Evolutionary conservation across 2,329 filamentous ascomycete species (phyloP).

Genomic region (Didymella pinodella): DNA sequence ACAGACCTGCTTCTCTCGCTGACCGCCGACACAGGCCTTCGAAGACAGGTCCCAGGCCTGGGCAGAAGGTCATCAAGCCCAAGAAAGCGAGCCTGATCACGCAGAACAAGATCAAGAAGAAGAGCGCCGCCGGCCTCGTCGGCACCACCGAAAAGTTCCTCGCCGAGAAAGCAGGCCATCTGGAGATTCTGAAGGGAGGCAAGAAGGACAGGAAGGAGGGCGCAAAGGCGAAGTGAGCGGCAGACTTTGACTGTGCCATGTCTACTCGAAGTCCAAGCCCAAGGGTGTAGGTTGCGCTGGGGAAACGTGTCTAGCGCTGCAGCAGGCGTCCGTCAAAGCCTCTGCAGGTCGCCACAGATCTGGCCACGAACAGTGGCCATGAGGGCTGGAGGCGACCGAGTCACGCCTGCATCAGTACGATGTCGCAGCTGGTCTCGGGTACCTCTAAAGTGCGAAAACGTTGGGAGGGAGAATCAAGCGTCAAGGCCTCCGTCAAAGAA

Average conservation of each 20-base stretch:
- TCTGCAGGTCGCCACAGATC: conserved; percentile 15
- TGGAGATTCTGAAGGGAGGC: conserved; percentile 72
- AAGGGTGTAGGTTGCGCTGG: background rate
- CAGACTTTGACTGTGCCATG: background rate
- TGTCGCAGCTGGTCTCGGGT: background rate
- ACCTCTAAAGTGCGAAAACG: background rate
- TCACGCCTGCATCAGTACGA: background rate
- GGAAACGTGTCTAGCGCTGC: conserved; percentile 7
- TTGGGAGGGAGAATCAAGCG: background rate
- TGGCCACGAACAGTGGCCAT: conserved; percentile 1
- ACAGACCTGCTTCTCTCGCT: conserved; percentile 14
- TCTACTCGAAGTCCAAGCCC: background rate
- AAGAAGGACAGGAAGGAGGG: conserved; percentile 61
- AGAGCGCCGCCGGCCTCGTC: conserved; percentile 68
- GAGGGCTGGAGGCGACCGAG: background rate
- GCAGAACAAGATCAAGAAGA: conserved; percentile 70
- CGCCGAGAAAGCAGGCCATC: conserved; percentile 72
- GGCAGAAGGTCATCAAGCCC: conserved; percentile 69
- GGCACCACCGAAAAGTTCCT: conserved; percentile 72
- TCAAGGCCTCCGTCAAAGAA: background rate
- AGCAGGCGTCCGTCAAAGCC: background rate
- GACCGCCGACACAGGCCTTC: conserved; percentile 35
- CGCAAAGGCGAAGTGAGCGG: conserved; percentile 22
- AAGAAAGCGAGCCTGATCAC: conserved; percentile 69
- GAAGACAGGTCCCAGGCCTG: conserved; percentile 62